Base-by-base conservation (phyloP, 805 yeast species). In the Pichia cabralensis region DNA sequence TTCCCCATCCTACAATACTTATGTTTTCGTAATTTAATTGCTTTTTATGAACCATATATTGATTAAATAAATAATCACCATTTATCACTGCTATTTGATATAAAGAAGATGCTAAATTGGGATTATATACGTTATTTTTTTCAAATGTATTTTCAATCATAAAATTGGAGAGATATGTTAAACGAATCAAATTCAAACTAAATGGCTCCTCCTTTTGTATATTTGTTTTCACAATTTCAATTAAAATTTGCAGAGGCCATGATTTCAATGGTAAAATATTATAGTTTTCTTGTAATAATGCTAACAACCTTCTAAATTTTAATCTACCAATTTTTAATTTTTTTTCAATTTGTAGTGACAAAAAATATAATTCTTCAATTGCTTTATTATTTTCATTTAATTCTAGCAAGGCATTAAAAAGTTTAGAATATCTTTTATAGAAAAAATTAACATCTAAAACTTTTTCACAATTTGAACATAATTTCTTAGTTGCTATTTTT, bases 161-260 rank as follows among this genome's bases (percentile, higher is more conserved):
- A 23, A 34, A 41, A n/a, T 31, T 24, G 6, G 37, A 35, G 8
- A 44, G 11, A n/a, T 41, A 18, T 7, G 45, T 27, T 29, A 45
- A 36, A 14, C 44, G 32, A 15, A 45, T 22, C 20, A 38, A 33
- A 19, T 36, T 24, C 8, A 45, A 26, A 5, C 42, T 40, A 21
- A 41, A 41, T n/a, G 33, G 33, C 5, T 30, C 20, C 9, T 23
- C 23, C 1, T 26, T 22, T 13, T 33, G 32, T 8, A 38, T 28
- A 13, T 31, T 31, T n/a, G 21, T 35, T 20, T 36, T 39, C 21
- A 48, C 17, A 9, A 43, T 12, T n/a, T 31, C 26, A 11, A 41
- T 26, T 8, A 46, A 24, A 24, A 31, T 34, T 19, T 32, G 33
- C 20, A 48, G 20, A 15, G 53, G 55, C 56, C 56, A 50, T 4